Percentiles rank a stretch among this genome's conserved stretches.
Evolutionary conservation across 108 stramenopile genomes (phyloP).

Genomic region (Cyclostephanos tholiformis): DNA sequence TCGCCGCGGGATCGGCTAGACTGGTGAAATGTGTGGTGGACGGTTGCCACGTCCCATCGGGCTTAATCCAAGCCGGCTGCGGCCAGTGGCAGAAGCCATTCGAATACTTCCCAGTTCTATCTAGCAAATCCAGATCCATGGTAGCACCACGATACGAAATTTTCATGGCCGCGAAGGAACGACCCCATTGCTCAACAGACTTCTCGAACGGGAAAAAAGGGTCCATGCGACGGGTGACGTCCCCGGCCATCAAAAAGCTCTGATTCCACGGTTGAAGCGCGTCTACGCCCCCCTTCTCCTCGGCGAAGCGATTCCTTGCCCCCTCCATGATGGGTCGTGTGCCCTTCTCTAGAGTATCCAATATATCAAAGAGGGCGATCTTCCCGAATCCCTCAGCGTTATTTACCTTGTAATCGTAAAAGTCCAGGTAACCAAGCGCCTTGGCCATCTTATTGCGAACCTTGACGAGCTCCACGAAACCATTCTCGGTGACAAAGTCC

Average conservation of each 20-base stretch:
- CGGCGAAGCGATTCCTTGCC: constrained; percentile 54
- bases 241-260: constrained; percentile 63
- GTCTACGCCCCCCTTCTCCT: constrained; percentile 47
- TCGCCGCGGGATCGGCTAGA: constrained; percentile 62
- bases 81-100: constrained; percentile 87
- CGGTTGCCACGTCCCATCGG: constrained; percentile 59
- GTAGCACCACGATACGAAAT: constrained; percentile 66
- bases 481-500: constrained; percentile 60
- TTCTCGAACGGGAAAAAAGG: constrained; percentile 79
- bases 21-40: constrained; percentile 68
- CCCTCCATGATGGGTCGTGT: constrained; percentile 62
- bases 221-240: constrained; percentile 69
- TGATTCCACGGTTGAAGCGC: constrained; percentile 71
- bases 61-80: constrained; percentile 60
- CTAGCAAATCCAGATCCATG: constrained; percentile 72
- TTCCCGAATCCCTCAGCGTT: constrained; percentile 79
- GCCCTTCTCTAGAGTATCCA: constrained; percentile 65
- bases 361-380: constrained; percentile 62
- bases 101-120: constrained; percentile 65
- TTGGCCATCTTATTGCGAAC: constrained; percentile 64
- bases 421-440: constrained; percentile 57
- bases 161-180: constrained; percentile 65
- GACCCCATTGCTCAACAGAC: constrained; percentile 55
- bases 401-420: constrained; percentile 76
- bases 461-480: constrained; percentile 75